phyloP scores from a whole-genome alignment of 179 eudicot genomes.

The Spergularia azorica region DNA sequence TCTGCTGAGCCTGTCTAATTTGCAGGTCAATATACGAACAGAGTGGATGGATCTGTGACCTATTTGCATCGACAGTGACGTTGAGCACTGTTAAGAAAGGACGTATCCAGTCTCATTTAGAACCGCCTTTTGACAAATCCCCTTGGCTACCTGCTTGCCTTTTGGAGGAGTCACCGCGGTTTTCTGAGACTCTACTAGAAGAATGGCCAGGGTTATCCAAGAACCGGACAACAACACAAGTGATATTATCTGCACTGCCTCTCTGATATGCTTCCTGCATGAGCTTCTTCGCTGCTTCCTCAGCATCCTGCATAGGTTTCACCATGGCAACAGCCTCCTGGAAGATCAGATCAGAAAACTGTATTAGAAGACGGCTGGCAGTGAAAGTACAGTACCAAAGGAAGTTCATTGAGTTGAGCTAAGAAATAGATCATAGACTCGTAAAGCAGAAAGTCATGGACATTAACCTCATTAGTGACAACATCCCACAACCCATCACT shows the following conservation, averaged over 20 bases:
- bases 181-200: constrained; percentile 21
- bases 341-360: not conserved
- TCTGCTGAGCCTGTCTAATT: not conserved
- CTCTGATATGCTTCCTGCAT: constrained; percentile 93
- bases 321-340: constrained; percentile 95
- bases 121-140: constrained; percentile 20
- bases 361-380: not conserved
- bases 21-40: constrained; percentile 20
- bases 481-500: constrained; percentile 99
- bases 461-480: constrained; percentile 78
- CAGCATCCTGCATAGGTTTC: constrained; percentile 78
- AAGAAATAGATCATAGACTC: not conserved
- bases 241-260: constrained; percentile 97
- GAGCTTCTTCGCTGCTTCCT: constrained; percentile 85
- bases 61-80: constrained; percentile 10
- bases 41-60: constrained; percentile 14
- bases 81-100: not conserved
- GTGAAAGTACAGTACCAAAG: not conserved
- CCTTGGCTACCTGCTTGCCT: constrained; percentile 15
- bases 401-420: not conserved
- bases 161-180: constrained; percentile 26
- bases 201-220: constrained; percentile 31
- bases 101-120: constrained; percentile 14
- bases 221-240: constrained; percentile 85
- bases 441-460: not conserved